These are phyloP conservation scores for Pichia cactophila DNA, from an alignment of 1,139 yeast species.

Conservation along the genomic window DNA sequence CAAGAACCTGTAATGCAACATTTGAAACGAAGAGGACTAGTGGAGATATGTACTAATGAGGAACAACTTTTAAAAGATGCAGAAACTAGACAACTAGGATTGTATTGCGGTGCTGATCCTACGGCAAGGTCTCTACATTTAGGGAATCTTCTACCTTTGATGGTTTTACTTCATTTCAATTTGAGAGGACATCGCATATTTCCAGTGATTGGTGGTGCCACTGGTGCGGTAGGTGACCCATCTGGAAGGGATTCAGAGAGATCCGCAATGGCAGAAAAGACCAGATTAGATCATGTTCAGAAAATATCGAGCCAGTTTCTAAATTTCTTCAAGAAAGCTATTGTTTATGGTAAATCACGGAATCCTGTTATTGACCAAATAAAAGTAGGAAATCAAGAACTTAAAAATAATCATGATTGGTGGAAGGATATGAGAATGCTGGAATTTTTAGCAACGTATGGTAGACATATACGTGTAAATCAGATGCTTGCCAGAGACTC, in stretches of 20 bases:
- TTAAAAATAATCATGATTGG: conserved; percentile 68
- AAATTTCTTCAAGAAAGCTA: conserved; percentile 54
- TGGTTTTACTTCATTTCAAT: conserved; percentile 77
- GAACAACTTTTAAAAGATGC: conserved; percentile 35
- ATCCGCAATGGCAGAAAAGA: conserved; percentile 41
- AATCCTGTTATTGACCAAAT: conserved; percentile 31
- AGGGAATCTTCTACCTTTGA: conserved; percentile 82
- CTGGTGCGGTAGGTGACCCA: conserved; percentile 96
- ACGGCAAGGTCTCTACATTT: conserved; percentile 83
- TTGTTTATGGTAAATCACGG: conserved; percentile 52
- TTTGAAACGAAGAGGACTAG: conserved; percentile 39
- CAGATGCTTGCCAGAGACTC: conserved; percentile 90
- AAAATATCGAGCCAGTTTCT: conserved; percentile 57
- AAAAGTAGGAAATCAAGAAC: conserved; percentile 35
- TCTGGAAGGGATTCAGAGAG: conserved; percentile 85
- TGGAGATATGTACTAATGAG: conserved; percentile 44
- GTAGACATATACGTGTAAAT: conserved; percentile 71
- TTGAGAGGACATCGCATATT: conserved; percentile 77
- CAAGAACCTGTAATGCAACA: conserved; percentile 38
- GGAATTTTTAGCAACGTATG: conserved; percentile 69
- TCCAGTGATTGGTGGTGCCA: conserved; percentile 94
- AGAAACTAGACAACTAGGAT: conserved; percentile 37
- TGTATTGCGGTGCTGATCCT: conserved; percentile 97
- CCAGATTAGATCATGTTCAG: conserved; percentile 50
- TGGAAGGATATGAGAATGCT: conserved; percentile 73